phyloP scores from a whole-genome alignment of 257 asterid species.

The Nicotiana undulata region DNA sequence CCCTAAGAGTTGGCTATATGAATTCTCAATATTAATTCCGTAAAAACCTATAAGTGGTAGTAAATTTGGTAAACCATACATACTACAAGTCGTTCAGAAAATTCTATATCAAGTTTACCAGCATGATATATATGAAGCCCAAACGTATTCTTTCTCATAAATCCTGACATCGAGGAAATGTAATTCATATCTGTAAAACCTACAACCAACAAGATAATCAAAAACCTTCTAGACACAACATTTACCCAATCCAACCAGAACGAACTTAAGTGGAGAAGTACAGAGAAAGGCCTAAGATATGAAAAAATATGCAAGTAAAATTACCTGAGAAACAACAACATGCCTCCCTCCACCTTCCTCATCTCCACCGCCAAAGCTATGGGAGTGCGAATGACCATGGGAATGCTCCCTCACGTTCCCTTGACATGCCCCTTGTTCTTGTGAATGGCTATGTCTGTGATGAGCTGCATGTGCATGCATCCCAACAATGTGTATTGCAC shows the following conservation, averaged over 20 bases:
- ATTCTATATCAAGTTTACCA: not conserved
- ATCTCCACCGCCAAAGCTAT: conserved; percentile 33
- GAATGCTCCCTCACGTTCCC: conserved; percentile 32
- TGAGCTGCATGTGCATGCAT: conserved; percentile 89
- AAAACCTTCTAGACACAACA: not conserved
- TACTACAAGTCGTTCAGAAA: not conserved
- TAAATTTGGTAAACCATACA: not conserved
- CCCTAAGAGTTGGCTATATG: not conserved
- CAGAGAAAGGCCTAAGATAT: not conserved
- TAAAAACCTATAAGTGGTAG: not conserved
- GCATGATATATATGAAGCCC: not conserved
- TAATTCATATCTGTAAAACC: not conserved
- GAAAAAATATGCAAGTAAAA: not conserved
- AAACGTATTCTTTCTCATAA: not conserved
- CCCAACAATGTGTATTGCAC: conserved; percentile 85
- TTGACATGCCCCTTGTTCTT: conserved; percentile 44
- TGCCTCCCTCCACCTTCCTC: conserved; percentile 65
- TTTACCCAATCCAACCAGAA: not conserved
- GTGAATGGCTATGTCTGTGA: conserved; percentile 71
- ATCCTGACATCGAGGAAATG: not conserved
- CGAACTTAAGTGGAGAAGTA: not conserved
- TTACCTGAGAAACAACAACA: conserved; percentile 85
- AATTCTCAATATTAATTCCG: not conserved
- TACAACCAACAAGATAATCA: not conserved
- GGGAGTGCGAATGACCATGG: conserved; percentile 54